A percentile compares a stretch with the other conserved stretches of the same genome.
phyloP scores from a whole-genome alignment of 2,329 filamentous ascomycete genomes.

The Pseudogymnoascus sp. region DNA sequence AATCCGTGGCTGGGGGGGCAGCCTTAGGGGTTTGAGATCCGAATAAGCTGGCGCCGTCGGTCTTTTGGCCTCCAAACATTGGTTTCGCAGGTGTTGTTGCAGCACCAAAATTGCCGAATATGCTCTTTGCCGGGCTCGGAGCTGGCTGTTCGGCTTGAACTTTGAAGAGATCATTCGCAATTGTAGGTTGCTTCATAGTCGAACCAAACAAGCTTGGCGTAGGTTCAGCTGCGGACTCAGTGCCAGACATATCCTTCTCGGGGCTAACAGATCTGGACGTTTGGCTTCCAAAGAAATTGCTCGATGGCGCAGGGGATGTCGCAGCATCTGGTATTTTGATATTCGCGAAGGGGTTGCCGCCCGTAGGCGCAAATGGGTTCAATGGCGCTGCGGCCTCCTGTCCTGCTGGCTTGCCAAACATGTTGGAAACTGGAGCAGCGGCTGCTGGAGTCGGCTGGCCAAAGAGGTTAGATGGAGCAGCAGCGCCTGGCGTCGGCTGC shows the following conservation, averaged over 20 bases:
- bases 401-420: constrained; percentile 4
- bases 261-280: constrained; percentile 7
- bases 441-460: background rate
- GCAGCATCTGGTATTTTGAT: constrained; percentile 2
- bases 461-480: background rate
- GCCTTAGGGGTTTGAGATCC: background rate
- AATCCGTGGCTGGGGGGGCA: background rate
- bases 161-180: background rate
- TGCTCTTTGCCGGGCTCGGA: background rate
- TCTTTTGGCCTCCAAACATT: background rate
- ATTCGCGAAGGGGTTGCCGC: background rate
- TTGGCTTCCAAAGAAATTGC: constrained; percentile 1
- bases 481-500: background rate
- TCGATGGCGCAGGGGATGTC: background rate
- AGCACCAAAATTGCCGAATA: constrained; percentile 5
- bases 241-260: background rate
- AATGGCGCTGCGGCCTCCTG: background rate
- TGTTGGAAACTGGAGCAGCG: background rate
- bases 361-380: background rate
- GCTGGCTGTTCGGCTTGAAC: background rate
- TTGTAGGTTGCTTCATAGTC: background rate
- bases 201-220: constrained; percentile 2
- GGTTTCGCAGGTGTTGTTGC: background rate
- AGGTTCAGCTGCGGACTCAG: background rate
- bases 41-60: background rate